These are phyloP conservation scores for Lasiodiplodia sp. DNA, from an alignment of 2,329 filamentous ascomycete genomes.

Conservation along the genomic window DNA sequence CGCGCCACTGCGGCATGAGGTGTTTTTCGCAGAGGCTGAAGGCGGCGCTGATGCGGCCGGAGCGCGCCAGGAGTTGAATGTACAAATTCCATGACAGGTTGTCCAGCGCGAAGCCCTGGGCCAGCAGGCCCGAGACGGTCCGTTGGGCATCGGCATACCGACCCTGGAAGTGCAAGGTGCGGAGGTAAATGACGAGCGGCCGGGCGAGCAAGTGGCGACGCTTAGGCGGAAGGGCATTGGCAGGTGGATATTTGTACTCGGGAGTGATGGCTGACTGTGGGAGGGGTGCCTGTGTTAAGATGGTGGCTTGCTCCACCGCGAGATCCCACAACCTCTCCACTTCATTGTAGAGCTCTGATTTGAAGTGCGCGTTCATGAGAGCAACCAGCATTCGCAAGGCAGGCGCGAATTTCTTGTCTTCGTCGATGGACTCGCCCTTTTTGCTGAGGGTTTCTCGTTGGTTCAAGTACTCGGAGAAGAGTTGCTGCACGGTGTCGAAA, in stretches of 20 bases:
- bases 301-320: slow-evolving; percentile 49
- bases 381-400: slow-evolving; percentile 66
- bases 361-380: slow-evolving; percentile 72
- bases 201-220: slow-evolving; percentile 59
- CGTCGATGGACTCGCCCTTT: background rate
- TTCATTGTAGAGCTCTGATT: slow-evolving; percentile 64
- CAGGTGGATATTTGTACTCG: slow-evolving; percentile 25
- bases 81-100: slow-evolving; percentile 82
- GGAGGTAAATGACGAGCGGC: slow-evolving; percentile 61
- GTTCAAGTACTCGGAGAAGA: slow-evolving; percentile 63
- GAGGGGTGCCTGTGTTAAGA: slow-evolving; percentile 43
- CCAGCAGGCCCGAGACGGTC: slow-evolving; percentile 63
- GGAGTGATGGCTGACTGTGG: slow-evolving; percentile 34
- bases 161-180: slow-evolving; percentile 60
- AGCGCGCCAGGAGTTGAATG: slow-evolving; percentile 70
- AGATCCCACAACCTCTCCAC: slow-evolving; percentile 73
- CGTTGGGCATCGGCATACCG: slow-evolving; percentile 46
- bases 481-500: slow-evolving; percentile 53
- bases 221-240: slow-evolving; percentile 35
- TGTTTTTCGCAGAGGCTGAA: slow-evolving; percentile 77
- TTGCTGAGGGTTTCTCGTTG: background rate
- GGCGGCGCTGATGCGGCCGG: slow-evolving; percentile 68
- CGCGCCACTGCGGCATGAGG: slow-evolving; percentile 80
- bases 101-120: slow-evolving; percentile 75
- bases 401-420: slow-evolving; percentile 42